A percentile compares a stretch with the other conserved stretches of the same genome.
Evolutionary conservation across 2,329 filamentous ascomycete species (phyloP).

Genomic region (Biscogniauxia mediterranea): DNA sequence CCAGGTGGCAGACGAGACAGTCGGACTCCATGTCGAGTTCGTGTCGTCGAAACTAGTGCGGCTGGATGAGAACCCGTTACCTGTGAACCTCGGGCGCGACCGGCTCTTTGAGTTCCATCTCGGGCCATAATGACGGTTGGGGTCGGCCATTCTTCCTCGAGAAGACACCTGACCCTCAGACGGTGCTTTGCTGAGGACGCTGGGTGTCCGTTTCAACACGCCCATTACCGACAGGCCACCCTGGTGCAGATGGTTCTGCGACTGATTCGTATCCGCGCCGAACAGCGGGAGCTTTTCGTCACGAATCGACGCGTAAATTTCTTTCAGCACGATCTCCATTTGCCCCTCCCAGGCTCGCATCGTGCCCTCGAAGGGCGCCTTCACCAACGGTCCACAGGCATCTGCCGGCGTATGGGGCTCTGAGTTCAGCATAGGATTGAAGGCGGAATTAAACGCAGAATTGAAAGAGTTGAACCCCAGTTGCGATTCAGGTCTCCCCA

Average conservation of each 20-base stretch:
- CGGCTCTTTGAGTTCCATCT: conserved; percentile 85
- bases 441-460: too few species aligned
- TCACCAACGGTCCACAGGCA: conserved; percentile 74
- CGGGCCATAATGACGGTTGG: conserved; percentile 51
- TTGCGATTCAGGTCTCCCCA: conserved; percentile 44
- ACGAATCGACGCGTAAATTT: conserved; percentile 87
- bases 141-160: conserved; percentile 69
- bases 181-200: conserved; percentile 87
- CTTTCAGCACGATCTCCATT: conserved; percentile 85
- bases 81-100: conserved; percentile 74
- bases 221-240: conserved; percentile 71
- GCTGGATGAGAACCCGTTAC: conserved; percentile 82
- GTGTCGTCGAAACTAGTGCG: conserved; percentile 92
- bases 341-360: conserved; percentile 83
- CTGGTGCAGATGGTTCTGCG: conserved; percentile 42
- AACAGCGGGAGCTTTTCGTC: conserved; percentile 84
- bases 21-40: conserved; percentile 86
- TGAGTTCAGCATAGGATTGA: conserved; percentile 11
- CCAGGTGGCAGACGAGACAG: conserved; percentile 85
- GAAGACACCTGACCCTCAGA: conserved; percentile 73
- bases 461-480: conserved; percentile 30
- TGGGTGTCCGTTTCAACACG: conserved; percentile 81
- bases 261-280: conserved; percentile 57
- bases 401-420: conserved; percentile 41
- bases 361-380: conserved; percentile 69